Percentiles rank a stretch among this genome's conserved stretches.
Conservation (phyloP, 2,329 filamentous ascomycete genomes). For the Exophiala viscosa region DNA sequence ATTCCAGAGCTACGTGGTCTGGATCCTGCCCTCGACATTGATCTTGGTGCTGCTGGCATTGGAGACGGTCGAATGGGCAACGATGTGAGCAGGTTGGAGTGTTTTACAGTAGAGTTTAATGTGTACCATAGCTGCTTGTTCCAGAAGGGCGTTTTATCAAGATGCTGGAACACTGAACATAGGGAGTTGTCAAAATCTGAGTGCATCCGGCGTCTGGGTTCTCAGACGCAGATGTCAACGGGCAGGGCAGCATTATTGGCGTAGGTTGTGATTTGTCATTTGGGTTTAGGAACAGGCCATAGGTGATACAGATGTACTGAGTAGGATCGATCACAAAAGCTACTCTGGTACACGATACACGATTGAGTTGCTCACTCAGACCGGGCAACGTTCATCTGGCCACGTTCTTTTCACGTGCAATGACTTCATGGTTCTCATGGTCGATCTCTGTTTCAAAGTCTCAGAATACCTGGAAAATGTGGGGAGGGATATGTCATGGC, state of each 20-base stretch:
- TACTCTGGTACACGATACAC: too few species aligned
- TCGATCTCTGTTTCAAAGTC: background rate
- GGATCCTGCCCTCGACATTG: conserved; percentile 92
- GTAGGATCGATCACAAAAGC: too few species aligned
- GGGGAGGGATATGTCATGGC: background rate
- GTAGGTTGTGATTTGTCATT: too few species aligned
- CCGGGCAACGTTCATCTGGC: conserved; percentile 1
- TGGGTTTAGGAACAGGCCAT: too few species aligned
- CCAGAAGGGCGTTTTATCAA: background rate
- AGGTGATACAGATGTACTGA: too few species aligned
- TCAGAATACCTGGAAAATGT: background rate
- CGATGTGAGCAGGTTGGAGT: conserved; percentile 9
- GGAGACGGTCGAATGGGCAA: conserved; percentile 87
- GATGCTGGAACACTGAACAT: too few species aligned
- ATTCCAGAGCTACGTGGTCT: conserved; percentile 95
- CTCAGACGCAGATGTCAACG: too few species aligned
- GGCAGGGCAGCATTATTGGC: too few species aligned
- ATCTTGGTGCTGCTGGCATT: conserved; percentile 85
- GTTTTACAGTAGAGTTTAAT: background rate
- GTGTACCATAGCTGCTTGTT: background rate
- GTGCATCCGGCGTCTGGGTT: too few species aligned
- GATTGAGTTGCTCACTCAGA: too few species aligned
- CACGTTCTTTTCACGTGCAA: background rate
- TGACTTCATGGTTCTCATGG: conserved; percentile 10
- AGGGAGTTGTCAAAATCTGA: too few species aligned